Percentiles rank a stretch among this genome's conserved stretches.
Evolutionary conservation across 768 basidiomycete genomes (phyloP).

Genomic region (Naganishia vishniacii): DNA sequence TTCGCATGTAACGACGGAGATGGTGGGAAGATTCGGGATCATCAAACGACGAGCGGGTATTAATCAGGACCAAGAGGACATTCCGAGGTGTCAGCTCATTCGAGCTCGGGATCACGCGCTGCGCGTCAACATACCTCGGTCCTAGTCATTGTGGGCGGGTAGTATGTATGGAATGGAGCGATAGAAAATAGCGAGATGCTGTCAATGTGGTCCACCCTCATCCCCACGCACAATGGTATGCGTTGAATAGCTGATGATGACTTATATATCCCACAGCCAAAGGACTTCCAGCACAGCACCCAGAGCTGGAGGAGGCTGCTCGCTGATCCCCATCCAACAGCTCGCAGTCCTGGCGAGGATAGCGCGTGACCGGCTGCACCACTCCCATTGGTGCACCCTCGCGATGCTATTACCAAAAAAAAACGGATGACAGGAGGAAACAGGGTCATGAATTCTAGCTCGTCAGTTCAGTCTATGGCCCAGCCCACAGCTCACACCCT

Average conservation of each 20-base stretch:
- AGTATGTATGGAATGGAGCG: neutral
- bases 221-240: neutral
- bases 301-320: neutral
- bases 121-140: conserved; percentile 22
- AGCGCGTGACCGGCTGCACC: too few relatives aligned
- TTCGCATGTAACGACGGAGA: too few relatives aligned
- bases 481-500: neutral
- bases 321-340: too few relatives aligned
- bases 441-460: conserved; percentile 2
- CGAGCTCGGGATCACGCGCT: neutral
- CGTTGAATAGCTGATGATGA: neutral
- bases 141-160: conserved; percentile 21
- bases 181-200: neutral
- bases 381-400: neutral
- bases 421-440: neutral
- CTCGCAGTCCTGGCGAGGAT: too few relatives aligned
- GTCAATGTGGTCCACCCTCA: neutral
- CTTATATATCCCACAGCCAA: neutral
- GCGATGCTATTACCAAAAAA: neutral
- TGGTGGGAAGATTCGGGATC: neutral
- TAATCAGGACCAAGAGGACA: neutral
- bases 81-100: neutral
- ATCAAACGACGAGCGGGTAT: too few relatives aligned
- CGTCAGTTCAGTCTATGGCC: neutral
- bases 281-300: neutral